These are phyloP conservation scores for Calvatia gigantea DNA, from an alignment of 768 basidiomycete genomes.

Conservation along the genomic window DNA sequence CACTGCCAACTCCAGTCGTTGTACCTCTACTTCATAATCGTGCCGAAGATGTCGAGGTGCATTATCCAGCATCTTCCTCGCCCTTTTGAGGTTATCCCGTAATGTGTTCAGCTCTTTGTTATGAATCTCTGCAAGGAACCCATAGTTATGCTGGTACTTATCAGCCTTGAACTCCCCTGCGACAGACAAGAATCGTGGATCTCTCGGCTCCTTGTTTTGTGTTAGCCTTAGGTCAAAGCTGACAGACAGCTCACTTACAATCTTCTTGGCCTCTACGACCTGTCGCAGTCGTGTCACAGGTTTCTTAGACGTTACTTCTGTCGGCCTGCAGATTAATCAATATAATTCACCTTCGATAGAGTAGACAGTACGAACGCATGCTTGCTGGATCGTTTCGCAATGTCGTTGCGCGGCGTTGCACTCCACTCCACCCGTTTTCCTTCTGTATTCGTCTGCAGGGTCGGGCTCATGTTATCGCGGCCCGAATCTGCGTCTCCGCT, in stretches of 20 bases:
- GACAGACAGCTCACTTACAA: conserved; percentile 39
- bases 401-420: conserved; percentile 38
- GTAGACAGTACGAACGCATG: conserved; percentile 67
- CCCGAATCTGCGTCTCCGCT: conserved; percentile 12
- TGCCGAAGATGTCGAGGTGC: conserved; percentile 58
- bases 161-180: conserved; percentile 64
- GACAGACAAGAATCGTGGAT: conserved; percentile 81
- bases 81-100: conserved; percentile 62
- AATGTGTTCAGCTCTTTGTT: conserved; percentile 61
- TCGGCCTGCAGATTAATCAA: conserved; percentile 48
- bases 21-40: conserved; percentile 66
- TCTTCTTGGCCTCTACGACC: conserved; percentile 63
- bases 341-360: not conserved
- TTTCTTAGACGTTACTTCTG: conserved; percentile 78
- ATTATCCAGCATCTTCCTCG: conserved; percentile 56
- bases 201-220: conserved; percentile 61
- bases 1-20: conserved; percentile 65
- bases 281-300: conserved; percentile 72
- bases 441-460: conserved; percentile 28
- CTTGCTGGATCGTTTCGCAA: conserved; percentile 67
- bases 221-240: conserved; percentile 4
- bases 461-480: not conserved
- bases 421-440: conserved; percentile 39
- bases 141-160: conserved; percentile 68
- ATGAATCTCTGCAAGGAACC: conserved; percentile 69